Base-by-base conservation (phyloP, 2,329 filamentous ascomycete genomes). In the Plectosphaerella sp. region DNA sequence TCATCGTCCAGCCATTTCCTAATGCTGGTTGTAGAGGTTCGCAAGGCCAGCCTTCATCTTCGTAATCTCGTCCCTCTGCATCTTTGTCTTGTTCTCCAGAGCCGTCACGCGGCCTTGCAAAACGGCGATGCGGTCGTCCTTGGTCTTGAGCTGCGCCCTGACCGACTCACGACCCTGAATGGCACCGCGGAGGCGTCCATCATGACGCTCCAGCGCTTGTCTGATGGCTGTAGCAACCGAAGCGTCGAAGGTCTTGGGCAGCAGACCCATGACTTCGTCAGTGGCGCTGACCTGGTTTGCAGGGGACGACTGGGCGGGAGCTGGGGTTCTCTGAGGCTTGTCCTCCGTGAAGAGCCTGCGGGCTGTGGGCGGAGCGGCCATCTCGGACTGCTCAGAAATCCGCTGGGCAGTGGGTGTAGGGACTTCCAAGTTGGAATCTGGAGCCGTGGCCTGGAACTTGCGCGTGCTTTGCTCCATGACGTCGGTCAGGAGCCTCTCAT, bases 81-180 rank as follows among this genome's bases (percentile, higher is more conserved):
- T 53, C 50, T 52, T 55, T 8, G 66, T 62, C 52, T 62, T 60
- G 22, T 69, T 69, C 62, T 78, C 73, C n/a, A 78, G 59, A 15
- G 62, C 65, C 8, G 59, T 60, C 5, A 76, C 59, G 28, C 63
- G 61, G 39, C 62, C 62, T 60, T 74, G 67, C 50, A 78, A 54
- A 49, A 58, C 55, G 4, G 66, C 66, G 42, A 71, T 67, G 48
- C 61, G 64, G n/a, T 61, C 61, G 28, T 93, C 86, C 57, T 84
- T 85, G 5, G 76, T 74, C 62, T 82, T 84, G 35, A 89, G 62
- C 4, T 78, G 79, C 9, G 79, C 66, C n/a, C 88, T 72, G 4
- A 80, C 77, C 7, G 86, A 79, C 54, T 93, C 87, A 3, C 88
- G 74, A 1, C 87, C 86, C 55, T 78, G 78, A 39, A 75, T 73